Evolutionary conservation across 2,329 filamentous ascomycete species (phyloP).

Genomic region (Xylaria sp.): DNA sequence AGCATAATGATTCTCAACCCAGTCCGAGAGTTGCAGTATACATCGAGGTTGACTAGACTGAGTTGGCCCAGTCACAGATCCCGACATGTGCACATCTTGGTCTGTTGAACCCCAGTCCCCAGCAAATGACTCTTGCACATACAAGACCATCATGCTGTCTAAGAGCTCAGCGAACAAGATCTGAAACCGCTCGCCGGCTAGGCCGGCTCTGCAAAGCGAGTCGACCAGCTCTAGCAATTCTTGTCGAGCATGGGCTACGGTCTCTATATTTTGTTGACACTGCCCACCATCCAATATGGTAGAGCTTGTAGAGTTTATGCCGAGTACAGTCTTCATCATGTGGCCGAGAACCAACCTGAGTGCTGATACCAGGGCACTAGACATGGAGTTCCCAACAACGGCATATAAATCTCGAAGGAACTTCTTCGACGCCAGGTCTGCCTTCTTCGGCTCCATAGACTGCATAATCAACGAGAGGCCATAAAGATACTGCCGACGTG

Average conservation of each 20-base stretch:
- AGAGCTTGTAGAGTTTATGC: conserved; percentile 34
- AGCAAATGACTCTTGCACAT: conserved; percentile 66
- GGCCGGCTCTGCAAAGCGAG: conserved; percentile 66
- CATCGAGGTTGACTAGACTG: conserved; percentile 56
- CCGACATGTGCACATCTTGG: conserved; percentile 32
- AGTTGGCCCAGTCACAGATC: conserved; percentile 35
- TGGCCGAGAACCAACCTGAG: conserved; percentile 60
- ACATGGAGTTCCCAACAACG: conserved; percentile 68
- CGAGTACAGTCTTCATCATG: conserved; percentile 58
- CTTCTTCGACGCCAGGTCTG: conserved; percentile 49
- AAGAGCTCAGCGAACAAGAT: conserved; percentile 74
- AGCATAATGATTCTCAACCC: conserved; percentile 71
- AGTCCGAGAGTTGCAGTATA: conserved; percentile 64
- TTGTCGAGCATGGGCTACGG: conserved; percentile 49
- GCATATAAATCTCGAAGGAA: conserved; percentile 69
- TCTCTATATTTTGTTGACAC: conserved; percentile 34
- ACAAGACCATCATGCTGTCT: conserved; percentile 67
- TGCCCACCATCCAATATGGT: conserved; percentile 16
- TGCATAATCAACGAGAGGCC: conserved; percentile 59
- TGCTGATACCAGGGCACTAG: conserved; percentile 57
- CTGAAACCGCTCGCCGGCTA: conserved; percentile 73
- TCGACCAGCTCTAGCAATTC: conserved; percentile 63
- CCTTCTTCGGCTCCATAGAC: conserved; percentile 49
- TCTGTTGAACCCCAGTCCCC: conserved; percentile 62
- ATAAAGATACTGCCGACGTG: conserved; percentile 62